Base-by-base conservation (phyloP, 495 filamentous ascomycete species). In the Xylaria telfairii region DNA sequence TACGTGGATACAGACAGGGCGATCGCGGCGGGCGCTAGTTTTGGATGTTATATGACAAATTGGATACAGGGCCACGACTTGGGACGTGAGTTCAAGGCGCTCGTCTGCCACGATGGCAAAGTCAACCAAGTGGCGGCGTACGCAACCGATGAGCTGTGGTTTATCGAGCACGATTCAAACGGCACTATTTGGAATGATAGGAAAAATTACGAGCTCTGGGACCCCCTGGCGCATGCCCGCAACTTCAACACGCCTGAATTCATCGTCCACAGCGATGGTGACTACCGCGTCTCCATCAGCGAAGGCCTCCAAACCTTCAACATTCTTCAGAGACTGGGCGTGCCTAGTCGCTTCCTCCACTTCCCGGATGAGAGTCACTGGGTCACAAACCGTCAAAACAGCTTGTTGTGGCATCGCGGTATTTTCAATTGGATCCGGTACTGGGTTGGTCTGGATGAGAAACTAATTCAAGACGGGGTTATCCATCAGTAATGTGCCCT, bases 241-340 rank as follows among this genome's bases (percentile, higher is more conserved):
- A 54, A 67, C 65, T 67, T 32, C 72, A 77, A 93, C 92, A 80
- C 65, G n/a, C 65, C 65, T 4, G 47, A 67, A 19, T 57, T 67
- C 37, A 67, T 67, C 24, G 37, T 67, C 37, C 65, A 67, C 34
- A 93, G 88, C 72, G 92, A 92, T 71, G 80, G 92, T 28, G 93
- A 95, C 77, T 95, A 93, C 73, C 85, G 92, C 26, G 81, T 94
- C 54, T 88, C 91, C 0, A 87, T 94, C 42, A 79, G 74, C 3
- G 92, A 94, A 71, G 93, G 92, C 0, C 78, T 95, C 12, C 87
- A 91, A 0, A 88, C 90, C 10, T 95, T 96, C 77, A 92, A 94
- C 70, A 87, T 92, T 10, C 80, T 95, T 51, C 93, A 96, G 81
- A 86, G 80, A 30, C 76, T 82, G 56, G 86, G 87, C 10, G 78